Base-by-base conservation (phyloP, 2,329 filamentous ascomycete genomes). In the Leptographium wingfieldii region DNA sequence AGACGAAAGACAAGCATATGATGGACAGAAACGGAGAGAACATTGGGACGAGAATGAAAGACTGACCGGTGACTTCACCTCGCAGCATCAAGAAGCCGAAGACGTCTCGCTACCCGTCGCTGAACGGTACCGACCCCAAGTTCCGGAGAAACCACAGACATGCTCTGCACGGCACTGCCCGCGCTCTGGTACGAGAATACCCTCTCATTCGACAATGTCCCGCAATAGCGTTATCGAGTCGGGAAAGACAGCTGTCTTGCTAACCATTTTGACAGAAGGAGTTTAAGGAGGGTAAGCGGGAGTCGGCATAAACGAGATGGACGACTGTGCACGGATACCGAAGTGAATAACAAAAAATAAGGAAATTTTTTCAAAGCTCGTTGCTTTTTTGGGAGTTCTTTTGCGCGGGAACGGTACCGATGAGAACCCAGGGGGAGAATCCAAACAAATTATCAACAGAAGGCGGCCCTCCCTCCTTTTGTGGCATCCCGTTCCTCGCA, bases 141-240 rank as follows among this genome's bases (percentile, higher is more conserved):
- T 99, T 99, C 85, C 88, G 94, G 79, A 88, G 94, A 81, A 99
- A 99, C 85, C 94, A 99, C 84, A 90, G 91, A 83, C 92, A 99
- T 85, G 94, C 94, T 78, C 91, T 97, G 67, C 94, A 97, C 84
- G 94, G 94, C 77, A 99, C 92, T 76, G 91, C 90, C 84, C 95
- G 90, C 83, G 94, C 94, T 76, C 81, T 99, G 82, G 92, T 97
- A 86, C 82, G 61, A 27, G 14, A 3, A 31, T 29, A 14, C 31
- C 4, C 14, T 14, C 48, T 25, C 22, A 27, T 25, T 6, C 48
- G 12, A 27, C 25, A 25, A n/a, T 27, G 25, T 16, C 12, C 12
- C 25, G 29, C 35, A 25, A 29, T 11, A 14, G 22, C 29, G 7
- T 12, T 9, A 11, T 27, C 29, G 11, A 29, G 6, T 43, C 22